Base-by-base conservation (phyloP, 371 early-diverging fungal genomes). In the Rhizopus sp. region DNA sequence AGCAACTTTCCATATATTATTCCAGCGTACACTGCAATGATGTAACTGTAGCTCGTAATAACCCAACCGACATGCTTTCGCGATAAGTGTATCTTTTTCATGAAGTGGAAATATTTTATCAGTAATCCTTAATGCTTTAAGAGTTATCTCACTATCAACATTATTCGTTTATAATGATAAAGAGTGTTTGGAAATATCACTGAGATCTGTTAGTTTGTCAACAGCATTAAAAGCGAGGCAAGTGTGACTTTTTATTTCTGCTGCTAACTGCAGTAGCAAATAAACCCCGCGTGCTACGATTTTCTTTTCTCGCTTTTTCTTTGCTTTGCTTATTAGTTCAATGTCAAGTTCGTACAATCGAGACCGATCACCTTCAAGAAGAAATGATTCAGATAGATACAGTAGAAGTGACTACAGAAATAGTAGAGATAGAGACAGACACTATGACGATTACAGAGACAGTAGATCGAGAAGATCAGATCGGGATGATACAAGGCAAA, bases 341-440 rank as follows among this genome's bases (percentile, higher is more conserved):
- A 69, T 64, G 65, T 57, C 69, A 4, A 31, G 54, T 39, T 57
- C 53, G 34, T 55, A 63, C 31, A 54, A 50, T 37, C 60, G 64
- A 23, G 61, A 64, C 44, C 34, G 67, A 40, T 66, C 68, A 31
- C 63, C 70, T 33, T 39, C 39, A n/a, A 62, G 60, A 55, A 47
- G 63, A 53, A 44, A 52, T 29, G 51, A 50, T 29, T 51, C 41
- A 39, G 66, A 66, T 39, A 60, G 59, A 63, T 64, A 74, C 32
- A 67, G 69, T 52, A 55, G 68, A 35, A 45, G 29, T 17, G 50
- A 23, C 23, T 23, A 23, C 23, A 23, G 44, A 42, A n/a, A n/a
- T 17, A 16, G 62, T 49, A 60, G 53, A 51, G 10, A 42, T 15
- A 32, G 50, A 23, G 62, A 64, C 15, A 49, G 62, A 48, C 40